These are phyloP conservation scores for Acmispon strigosus DNA, from an alignment of 306 rosid species.

Conservation along the genomic window DNA sequence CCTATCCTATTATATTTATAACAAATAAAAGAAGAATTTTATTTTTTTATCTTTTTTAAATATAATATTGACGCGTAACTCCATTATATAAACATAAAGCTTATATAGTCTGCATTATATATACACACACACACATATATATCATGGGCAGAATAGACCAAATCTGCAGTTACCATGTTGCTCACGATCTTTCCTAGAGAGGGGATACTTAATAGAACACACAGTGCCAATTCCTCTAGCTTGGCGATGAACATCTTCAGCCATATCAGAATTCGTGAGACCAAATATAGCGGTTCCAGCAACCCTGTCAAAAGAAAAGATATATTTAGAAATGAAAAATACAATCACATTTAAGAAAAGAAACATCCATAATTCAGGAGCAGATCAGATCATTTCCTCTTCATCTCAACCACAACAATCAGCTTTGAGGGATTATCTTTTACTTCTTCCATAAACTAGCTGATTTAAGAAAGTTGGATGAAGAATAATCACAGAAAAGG, in stretches of 20 bases:
- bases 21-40: background rate
- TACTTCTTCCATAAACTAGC: background rate
- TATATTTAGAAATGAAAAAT: background rate
- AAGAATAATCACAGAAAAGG: constrained; percentile 9
- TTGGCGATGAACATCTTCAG: constrained; percentile 60
- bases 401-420: background rate
- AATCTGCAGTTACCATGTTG: constrained; percentile 52
- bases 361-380: background rate
- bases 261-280: constrained; percentile 63
- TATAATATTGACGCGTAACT: background rate
- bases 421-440: background rate
- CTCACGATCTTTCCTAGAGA: constrained; percentile 64
- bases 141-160: background rate
- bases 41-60: background rate
- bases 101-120: background rate
- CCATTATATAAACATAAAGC: constrained; percentile 5
- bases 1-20: too few relatives aligned
- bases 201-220: constrained; percentile 73
- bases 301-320: constrained; percentile 50
- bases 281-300: constrained; percentile 88
- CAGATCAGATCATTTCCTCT: constrained; percentile 9
- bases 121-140: background rate
- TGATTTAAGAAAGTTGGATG: background rate
- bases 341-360: background rate
- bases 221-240: constrained; percentile 65